A percentile compares a stretch with the other conserved stretches of the same genome.
Evolutionary conservation across 768 basidiomycete genomes (phyloP).

Genomic region (Tricholoma terreum): DNA sequence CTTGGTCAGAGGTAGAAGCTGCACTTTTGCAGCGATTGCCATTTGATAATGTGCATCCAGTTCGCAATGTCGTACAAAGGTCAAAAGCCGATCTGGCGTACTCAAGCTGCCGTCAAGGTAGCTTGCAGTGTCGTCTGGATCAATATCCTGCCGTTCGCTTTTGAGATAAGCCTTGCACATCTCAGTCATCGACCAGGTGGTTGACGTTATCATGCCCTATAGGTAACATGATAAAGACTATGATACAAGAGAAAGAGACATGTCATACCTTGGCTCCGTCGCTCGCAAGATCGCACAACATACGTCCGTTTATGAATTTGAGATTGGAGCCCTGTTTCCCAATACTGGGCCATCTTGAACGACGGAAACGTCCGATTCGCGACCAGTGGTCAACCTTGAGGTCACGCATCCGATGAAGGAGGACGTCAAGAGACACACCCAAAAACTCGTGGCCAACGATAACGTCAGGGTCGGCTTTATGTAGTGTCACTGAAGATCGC

Average conservation of each 20-base stretch:
- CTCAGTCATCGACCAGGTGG: constrained; percentile 97
- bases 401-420: constrained; percentile 88
- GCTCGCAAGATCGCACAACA: constrained; percentile 91
- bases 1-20: constrained; percentile 87
- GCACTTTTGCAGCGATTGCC: constrained; percentile 93
- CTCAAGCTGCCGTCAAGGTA: constrained; percentile 85
- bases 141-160: constrained; percentile 87
- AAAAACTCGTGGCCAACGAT: constrained; percentile 94
- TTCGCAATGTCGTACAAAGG: constrained; percentile 91
- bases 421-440: constrained; percentile 84
- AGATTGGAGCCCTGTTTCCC: constrained; percentile 83
- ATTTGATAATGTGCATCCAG: constrained; percentile 96
- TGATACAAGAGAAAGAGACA: not conserved
- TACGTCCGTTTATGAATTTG: constrained; percentile 76
- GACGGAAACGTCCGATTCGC: constrained; percentile 84
- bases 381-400: constrained; percentile 94
- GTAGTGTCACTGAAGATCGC: constrained; percentile 50
- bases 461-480: constrained; percentile 90
- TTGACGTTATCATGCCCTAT: constrained; percentile 94
- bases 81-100: constrained; percentile 73
- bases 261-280: constrained; percentile 83
- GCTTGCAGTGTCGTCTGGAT: constrained; percentile 89
- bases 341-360: constrained; percentile 78
- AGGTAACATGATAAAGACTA: not conserved
- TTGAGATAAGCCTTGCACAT: constrained; percentile 93